These are phyloP conservation scores for Schwanniomyces occidentalis DNA, from an alignment of 805 yeast species.

Conservation along the genomic window DNA sequence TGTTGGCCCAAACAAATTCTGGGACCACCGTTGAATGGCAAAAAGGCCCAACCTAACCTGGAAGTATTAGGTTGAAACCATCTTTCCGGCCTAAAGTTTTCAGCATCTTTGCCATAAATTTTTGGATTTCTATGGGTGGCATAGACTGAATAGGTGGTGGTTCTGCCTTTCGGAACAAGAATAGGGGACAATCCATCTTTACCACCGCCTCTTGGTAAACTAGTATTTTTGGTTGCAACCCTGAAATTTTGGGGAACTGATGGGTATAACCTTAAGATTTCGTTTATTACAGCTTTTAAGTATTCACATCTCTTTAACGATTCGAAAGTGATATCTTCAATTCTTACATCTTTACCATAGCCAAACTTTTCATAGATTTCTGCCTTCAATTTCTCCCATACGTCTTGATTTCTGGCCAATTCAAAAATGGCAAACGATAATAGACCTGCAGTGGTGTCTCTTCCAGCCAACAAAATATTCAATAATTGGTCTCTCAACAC, in stretches of 20 bases:
- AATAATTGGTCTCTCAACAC: slow-evolving; percentile 51
- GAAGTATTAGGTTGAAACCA: slow-evolving; percentile 24
- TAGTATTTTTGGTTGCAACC: slow-evolving; percentile 45
- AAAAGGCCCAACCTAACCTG: slow-evolving; percentile 36
- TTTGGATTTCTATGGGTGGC: slow-evolving; percentile 42
- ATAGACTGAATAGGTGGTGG: slow-evolving; percentile 41
- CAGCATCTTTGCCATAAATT: slow-evolving; percentile 31
- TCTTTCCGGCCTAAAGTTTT: slow-evolving; percentile 32
- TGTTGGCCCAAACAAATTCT: slow-evolving; percentile 42
- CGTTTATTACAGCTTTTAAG: slow-evolving; percentile 48
- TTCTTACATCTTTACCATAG: slow-evolving; percentile 27
- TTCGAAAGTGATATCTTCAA: slow-evolving; percentile 46
- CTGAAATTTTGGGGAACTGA: slow-evolving; percentile 52
- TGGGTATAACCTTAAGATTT: slow-evolving; percentile 52
- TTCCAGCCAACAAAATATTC: slow-evolving; percentile 53
- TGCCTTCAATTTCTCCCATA: slow-evolving; percentile 37
- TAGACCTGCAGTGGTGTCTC: slow-evolving; percentile 56
- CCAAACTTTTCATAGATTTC: slow-evolving; percentile 36
- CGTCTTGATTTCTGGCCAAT: slow-evolving; percentile 43
- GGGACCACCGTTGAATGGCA: slow-evolving; percentile 41
- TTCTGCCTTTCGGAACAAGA: slow-evolving; percentile 44
- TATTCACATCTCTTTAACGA: slow-evolving; percentile 49
- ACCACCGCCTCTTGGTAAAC: slow-evolving; percentile 54
- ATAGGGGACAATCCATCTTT: slow-evolving; percentile 37
- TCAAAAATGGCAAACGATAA: slow-evolving; percentile 47